Evolutionary conservation across 352 stramenopile genomes (phyloP).

Genomic region (Globisporangium cylindrosporum): DNA sequence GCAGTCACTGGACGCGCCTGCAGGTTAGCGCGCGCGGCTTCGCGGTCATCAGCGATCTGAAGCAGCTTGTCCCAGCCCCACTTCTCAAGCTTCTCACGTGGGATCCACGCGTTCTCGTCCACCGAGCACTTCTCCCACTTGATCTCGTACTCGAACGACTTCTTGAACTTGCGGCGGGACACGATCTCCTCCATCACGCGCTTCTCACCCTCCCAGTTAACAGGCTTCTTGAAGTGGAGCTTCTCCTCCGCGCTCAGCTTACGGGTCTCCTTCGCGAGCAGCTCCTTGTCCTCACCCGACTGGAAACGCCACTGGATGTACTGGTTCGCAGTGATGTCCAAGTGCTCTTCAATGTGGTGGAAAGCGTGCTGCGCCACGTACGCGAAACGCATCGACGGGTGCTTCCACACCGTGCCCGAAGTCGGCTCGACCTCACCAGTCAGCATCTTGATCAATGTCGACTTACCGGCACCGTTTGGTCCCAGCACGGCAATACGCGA

Average conservation of each 20-base stretch:
- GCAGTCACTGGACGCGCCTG: slow-evolving; percentile 93
- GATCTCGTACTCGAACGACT: slow-evolving; percentile 96
- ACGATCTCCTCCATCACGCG: slow-evolving; percentile 89
- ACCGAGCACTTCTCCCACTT: slow-evolving; percentile 95
- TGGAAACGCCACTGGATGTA: slow-evolving; percentile 98
- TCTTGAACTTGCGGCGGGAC: slow-evolving; percentile 92
- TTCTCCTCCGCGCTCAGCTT: slow-evolving; percentile 93
- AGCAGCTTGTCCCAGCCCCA: slow-evolving; percentile 96
- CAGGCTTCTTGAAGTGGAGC: slow-evolving; percentile 92
- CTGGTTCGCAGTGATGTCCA: slow-evolving; percentile 93
- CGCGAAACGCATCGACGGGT: slow-evolving; percentile 89
- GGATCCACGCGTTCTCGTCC: slow-evolving; percentile 95
- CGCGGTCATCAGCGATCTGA: slow-evolving; percentile 95
- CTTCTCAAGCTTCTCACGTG: slow-evolving; percentile 93
- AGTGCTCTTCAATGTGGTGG: slow-evolving; percentile 97
- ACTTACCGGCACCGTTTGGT: slow-evolving; percentile 94
- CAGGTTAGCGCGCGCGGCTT: slow-evolving; percentile 91
- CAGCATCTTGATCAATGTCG: slow-evolving; percentile 95
- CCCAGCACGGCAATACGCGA: slow-evolving; percentile 82
- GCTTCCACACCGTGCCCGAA: slow-evolving; percentile 75
- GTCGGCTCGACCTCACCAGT: slow-evolving; percentile 81
- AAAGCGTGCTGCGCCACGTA: slow-evolving; percentile 98
- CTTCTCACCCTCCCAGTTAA: slow-evolving; percentile 92
- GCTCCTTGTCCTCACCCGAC: slow-evolving; percentile 87
- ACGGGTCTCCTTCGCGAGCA: slow-evolving; percentile 91